phyloP scores from a whole-genome alignment of 441 rosid species.

The Adansonia grandidieri region DNA sequence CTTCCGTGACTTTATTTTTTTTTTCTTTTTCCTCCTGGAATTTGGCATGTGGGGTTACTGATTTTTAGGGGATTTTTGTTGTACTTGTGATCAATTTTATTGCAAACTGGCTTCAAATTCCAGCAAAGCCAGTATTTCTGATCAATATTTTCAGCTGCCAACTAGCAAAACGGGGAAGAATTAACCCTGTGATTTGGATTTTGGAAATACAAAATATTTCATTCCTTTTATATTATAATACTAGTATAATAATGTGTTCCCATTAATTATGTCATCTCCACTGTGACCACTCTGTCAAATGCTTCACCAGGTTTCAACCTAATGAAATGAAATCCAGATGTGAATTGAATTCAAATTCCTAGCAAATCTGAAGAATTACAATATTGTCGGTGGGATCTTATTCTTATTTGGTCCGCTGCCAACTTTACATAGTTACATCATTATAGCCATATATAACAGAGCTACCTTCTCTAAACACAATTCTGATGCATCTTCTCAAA shows the following conservation, averaged over 20 bases:
- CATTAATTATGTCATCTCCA: neutral
- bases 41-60: slow-evolving; percentile 13
- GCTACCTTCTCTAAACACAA: neutral
- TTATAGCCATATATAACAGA: slow-evolving; percentile 17
- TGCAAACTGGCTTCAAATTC: neutral
- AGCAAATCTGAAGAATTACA: slow-evolving; percentile 39
- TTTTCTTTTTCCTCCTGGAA: neutral
- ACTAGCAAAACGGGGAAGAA: neutral
- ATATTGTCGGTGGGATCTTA: slow-evolving; percentile 42
- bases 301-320: slow-evolving; percentile 25
- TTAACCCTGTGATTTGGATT: slow-evolving; percentile 17
- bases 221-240: neutral
- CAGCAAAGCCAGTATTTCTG: neutral
- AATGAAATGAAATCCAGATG: slow-evolving; percentile 27
- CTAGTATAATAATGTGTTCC: neutral
- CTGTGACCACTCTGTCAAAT: slow-evolving; percentile 29
- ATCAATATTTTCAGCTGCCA: neutral
- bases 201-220: neutral
- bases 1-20: neutral
- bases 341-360: slow-evolving; percentile 22
- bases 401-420: slow-evolving; percentile 45
- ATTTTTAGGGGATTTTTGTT: neutral
- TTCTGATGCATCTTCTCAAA: neutral
- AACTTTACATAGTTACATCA: slow-evolving; percentile 36
- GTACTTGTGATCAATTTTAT: neutral